Conservation (phyloP, 768 basidiomycete species). For the Gyrodon lividus region DNA sequence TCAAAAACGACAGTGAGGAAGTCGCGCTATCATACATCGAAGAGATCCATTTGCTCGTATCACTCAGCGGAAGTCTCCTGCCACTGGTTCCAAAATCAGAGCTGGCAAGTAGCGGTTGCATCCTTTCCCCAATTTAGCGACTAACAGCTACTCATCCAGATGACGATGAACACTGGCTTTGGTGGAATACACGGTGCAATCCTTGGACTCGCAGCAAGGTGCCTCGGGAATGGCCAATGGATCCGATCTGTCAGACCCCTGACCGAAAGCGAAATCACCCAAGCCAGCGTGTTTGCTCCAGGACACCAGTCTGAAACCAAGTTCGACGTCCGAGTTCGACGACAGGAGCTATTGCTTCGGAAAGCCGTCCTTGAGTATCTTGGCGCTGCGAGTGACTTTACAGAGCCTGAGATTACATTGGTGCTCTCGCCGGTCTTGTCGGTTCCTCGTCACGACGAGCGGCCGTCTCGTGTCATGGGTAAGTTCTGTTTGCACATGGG, state of each 20-base stretch:
- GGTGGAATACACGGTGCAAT: constrained; percentile 84
- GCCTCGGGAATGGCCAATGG: constrained; percentile 60
- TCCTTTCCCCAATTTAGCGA: not conserved
- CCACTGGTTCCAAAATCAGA: constrained; percentile 75
- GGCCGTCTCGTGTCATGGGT: constrained; percentile 58
- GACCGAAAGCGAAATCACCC: constrained; percentile 62
- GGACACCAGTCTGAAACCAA: constrained; percentile 54
- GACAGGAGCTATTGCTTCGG: constrained; percentile 56
- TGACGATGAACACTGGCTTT: constrained; percentile 72
- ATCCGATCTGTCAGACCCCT: constrained; percentile 56
- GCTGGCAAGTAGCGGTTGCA: constrained; percentile 50
- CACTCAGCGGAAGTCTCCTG: constrained; percentile 65
- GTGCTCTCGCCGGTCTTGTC: constrained; percentile 68
- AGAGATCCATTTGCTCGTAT: constrained; percentile 77
- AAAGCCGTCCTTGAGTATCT: constrained; percentile 67
- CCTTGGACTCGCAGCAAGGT: constrained; percentile 69
- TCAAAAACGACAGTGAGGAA: constrained; percentile 70
- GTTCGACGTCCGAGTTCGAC: constrained; percentile 57
- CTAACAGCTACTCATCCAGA: constrained; percentile 29
- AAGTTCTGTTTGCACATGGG: constrained; percentile 15
- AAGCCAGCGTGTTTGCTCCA: constrained; percentile 52
- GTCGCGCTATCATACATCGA: constrained; percentile 67
- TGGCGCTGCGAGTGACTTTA: constrained; percentile 70
- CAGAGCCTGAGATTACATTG: constrained; percentile 73
- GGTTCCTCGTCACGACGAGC: constrained; percentile 56